These are phyloP conservation scores for Tinospora cordifolia DNA, from an alignment of 164 flowering plant species.

Conservation along the genomic window DNA sequence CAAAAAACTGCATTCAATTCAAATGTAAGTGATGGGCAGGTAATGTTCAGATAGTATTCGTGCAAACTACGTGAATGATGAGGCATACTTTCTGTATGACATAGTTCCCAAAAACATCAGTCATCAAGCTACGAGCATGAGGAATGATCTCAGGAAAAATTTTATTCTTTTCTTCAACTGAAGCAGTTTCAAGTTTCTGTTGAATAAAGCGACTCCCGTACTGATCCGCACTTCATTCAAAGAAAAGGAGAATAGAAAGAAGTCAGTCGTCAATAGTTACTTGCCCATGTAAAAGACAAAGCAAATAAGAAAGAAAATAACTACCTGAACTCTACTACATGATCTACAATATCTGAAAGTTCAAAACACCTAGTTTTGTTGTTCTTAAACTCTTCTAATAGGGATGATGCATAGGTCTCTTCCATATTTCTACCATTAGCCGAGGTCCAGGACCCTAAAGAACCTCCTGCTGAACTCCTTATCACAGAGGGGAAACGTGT, in stretches of 20 bases:
- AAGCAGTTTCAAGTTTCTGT: slow-evolving; percentile 37
- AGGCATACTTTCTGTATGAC: slow-evolving; percentile 82
- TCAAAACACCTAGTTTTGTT: slow-evolving; percentile 65
- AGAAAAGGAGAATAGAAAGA: slow-evolving; percentile 4
- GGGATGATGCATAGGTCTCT: slow-evolving; percentile 37
- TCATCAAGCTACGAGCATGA: slow-evolving; percentile 35
- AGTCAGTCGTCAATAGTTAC: neutral
- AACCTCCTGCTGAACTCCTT: slow-evolving; percentile 37
- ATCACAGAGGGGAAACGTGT: slow-evolving; percentile 34
- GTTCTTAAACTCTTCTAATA: slow-evolving; percentile 73
- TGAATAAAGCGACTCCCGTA: slow-evolving; percentile 70
- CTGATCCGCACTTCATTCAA: slow-evolving; percentile 67
- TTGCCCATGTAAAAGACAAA: slow-evolving; percentile 6
- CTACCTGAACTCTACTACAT: slow-evolving; percentile 91
- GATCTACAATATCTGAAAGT: slow-evolving; percentile 65
- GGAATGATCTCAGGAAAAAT: slow-evolving; percentile 34
- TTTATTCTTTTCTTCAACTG: slow-evolving; percentile 31
- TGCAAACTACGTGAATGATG: slow-evolving; percentile 2
- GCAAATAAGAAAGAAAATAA: slow-evolving; percentile 1
- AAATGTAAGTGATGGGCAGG: slow-evolving; percentile 11
- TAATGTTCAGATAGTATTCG: neutral
- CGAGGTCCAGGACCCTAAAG: slow-evolving; percentile 37
- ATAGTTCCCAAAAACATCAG: slow-evolving; percentile 44
- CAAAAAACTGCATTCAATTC: slow-evolving; percentile 59
- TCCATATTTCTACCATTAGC: slow-evolving; percentile 36